These are phyloP conservation scores for Brassica rapa DNA, from an alignment of 345 rosid species.

Conservation along the genomic window DNA sequence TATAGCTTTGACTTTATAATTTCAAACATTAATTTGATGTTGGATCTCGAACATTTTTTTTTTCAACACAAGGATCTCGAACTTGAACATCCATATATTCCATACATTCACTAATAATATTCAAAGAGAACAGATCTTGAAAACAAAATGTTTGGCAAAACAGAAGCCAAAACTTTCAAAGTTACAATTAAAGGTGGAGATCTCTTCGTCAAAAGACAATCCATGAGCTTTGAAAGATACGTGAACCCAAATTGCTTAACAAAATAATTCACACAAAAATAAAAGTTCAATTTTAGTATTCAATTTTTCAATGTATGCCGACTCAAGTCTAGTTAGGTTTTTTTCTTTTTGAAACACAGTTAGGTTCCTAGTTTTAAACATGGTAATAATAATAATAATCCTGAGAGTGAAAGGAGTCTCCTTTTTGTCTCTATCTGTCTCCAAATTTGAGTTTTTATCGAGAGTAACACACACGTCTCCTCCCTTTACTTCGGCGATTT, in stretches of 20 bases:
- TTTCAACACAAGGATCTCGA: too few relatives aligned
- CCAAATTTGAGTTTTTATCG: constrained; percentile 17
- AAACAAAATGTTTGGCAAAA: neutral
- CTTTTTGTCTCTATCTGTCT: constrained; percentile 43
- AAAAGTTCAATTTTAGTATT: neutral
- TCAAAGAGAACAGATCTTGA: neutral
- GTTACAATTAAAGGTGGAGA: neutral
- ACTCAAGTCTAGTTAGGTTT: neutral
- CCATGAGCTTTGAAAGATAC: neutral
- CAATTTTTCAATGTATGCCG: neutral
- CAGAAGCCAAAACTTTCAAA: neutral
- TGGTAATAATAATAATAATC: constrained; percentile 19
- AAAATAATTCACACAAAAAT: neutral
- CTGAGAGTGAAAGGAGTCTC: constrained; percentile 34
- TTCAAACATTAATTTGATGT: neutral
- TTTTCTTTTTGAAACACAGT: neutral
- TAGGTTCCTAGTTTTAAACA: constrained; percentile 18
- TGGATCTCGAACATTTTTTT: neutral
- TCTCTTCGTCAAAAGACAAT: neutral
- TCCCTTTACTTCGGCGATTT: constrained; percentile 33
- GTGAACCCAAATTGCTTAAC: constrained; percentile 1
- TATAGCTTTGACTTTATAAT: neutral
- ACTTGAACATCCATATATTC: neutral
- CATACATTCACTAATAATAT: neutral
- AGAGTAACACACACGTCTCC: constrained; percentile 12